Evolutionary conservation across 306 rosid genomes (phyloP), one percentile per base, ranked within the genome.

Genomic region (Abrus pulchellus): DNA sequence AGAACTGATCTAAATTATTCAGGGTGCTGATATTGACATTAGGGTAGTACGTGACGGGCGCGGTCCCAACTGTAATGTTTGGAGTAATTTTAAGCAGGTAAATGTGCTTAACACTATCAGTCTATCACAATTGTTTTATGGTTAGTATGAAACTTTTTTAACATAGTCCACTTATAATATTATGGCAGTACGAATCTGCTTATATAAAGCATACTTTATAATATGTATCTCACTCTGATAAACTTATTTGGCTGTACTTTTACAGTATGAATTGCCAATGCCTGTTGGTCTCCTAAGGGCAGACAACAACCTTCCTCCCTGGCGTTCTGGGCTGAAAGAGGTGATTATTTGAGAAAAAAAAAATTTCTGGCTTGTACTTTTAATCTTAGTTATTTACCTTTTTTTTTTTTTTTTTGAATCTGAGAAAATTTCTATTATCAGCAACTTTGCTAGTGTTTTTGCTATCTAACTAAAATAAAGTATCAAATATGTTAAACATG

Each of bases 51-150:
- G 98, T 28, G 97, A 95, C 88, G 99, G 99, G 49, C 97, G 96
- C 20, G 99, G 99, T 82, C 99, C 99, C 54, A 88, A 95, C 86
- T 83, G 97, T 84, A 95, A 95, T 72, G 94, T 95, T 60, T 93
- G 99, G 99, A 95, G 99, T 86, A 95, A 95, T 83, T 95, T 95
- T 87, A 91, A 91, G 88, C 99, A 95, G 97, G 99, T 93, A 82
- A 89, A 59, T 75, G 11, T 80, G 74, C 77, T 66, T 10, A 56
- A 79, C 20, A 38, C 36, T 29, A 60, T 66, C 53, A 66, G 2
- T 64, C 40, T 64, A 29, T 57, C 68, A 34, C 52, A 36, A 11
- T 77, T 47, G 49, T 83, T 75, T 41, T 50, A 69, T 73, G 53
- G 60, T 55, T 44, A 11, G 14, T 36, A 32, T 40, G 36, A 40